A percentile compares a stretch with the other conserved stretches of the same genome.
Conservation (phyloP, 257 asterid species). For the Handroanthus guayacan region DNA sequence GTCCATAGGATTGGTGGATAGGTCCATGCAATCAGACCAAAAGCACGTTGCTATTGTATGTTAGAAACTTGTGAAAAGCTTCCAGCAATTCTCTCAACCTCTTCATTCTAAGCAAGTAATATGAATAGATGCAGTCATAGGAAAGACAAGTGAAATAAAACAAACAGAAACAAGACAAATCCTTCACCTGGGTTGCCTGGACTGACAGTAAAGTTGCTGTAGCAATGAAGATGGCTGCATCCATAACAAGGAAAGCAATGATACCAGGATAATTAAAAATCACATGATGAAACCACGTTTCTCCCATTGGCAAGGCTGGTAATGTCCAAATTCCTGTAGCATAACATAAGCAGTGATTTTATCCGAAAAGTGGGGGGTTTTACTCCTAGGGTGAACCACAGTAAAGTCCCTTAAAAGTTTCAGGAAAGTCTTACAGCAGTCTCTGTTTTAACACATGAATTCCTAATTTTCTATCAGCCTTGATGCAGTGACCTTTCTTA, state of each 20-base stretch:
- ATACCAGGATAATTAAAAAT: constrained; percentile 71
- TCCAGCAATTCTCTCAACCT: background rate
- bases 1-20: background rate
- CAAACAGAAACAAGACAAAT: constrained; percentile 19
- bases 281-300: constrained; percentile 63
- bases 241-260: constrained; percentile 79
- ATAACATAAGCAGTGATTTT: constrained; percentile 28
- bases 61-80: background rate
- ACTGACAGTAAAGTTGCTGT: constrained; percentile 61
- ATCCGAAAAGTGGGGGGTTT: background rate
- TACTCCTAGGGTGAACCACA: constrained; percentile 4
- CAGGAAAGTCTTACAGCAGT: constrained; percentile 8
- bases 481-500: constrained; percentile 2
- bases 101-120: background rate
- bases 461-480: constrained; percentile 1
- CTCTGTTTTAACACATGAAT: constrained; percentile 1
- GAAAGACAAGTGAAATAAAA: constrained; percentile 16
- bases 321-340: constrained; percentile 82
- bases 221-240: constrained; percentile 67
- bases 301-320: constrained; percentile 57
- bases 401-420: background rate
- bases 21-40: background rate
- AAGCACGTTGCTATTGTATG: background rate
- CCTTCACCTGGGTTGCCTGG: constrained; percentile 75
- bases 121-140: background rate